phyloP scores from a whole-genome alignment of 345 rosid genomes.

The Orychophragmus violaceus region DNA sequence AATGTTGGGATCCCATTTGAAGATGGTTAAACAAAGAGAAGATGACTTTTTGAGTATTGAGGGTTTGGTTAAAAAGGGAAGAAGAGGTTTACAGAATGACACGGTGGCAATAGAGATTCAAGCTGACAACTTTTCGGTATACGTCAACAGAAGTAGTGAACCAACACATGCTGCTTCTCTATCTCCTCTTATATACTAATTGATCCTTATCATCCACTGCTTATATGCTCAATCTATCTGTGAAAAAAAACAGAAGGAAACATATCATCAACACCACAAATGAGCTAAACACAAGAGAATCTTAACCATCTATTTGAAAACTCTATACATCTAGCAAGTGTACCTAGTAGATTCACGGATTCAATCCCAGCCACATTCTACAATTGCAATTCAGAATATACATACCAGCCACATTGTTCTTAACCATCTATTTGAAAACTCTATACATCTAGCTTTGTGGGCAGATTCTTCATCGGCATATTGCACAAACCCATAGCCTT shows the following conservation, averaged over 20 bases:
- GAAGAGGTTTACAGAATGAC: neutral
- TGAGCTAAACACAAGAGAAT: neutral
- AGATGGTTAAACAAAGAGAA: neutral
- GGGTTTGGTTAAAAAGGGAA: too few species aligned
- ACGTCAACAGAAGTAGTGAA: too few species aligned
- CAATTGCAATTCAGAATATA: too few species aligned
- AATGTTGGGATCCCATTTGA: neutral
- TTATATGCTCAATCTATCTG: neutral
- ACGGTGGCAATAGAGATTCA: neutral
- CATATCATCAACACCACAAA: neutral
- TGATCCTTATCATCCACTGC: neutral
- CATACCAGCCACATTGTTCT: too few species aligned
- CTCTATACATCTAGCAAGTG: neutral
- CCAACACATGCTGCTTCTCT: neutral
- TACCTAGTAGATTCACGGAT: neutral
- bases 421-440: too few species aligned
- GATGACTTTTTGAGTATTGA: too few species aligned
- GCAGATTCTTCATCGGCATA: slow-evolving; percentile 73
- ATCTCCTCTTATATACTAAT: too few species aligned
- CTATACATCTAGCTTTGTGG: slow-evolving; percentile 72
- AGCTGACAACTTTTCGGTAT: neutral
- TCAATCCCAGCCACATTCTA: neutral
- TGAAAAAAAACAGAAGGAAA: too few species aligned
- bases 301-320: neutral
- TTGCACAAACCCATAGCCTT: slow-evolving; percentile 93